These are phyloP conservation scores for Acanthamoeba lenticulata DNA, from an alignment of 208 protist genomes.

Conservation along the genomic window DNA sequence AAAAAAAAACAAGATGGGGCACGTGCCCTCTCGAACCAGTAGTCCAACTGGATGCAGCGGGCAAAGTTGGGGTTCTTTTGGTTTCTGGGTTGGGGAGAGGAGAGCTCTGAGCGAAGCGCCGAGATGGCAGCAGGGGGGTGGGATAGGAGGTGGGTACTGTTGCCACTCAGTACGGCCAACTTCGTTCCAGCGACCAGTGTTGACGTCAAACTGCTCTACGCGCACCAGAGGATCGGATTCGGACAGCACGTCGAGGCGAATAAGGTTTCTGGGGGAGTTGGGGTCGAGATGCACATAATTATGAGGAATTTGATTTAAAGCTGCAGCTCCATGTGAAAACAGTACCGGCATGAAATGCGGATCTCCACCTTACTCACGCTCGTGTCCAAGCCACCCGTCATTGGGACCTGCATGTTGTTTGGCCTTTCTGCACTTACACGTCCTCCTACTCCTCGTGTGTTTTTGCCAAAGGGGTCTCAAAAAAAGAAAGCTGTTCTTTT, in stretches of 20 bases:
- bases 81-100: neutral
- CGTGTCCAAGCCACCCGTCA: neutral
- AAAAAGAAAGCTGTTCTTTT: too few relatives aligned
- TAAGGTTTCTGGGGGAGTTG: neutral
- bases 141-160: neutral
- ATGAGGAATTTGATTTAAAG: too few relatives aligned
- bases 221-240: constrained; percentile 36
- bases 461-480: neutral
- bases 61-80: constrained; percentile 33
- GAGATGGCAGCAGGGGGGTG: neutral
- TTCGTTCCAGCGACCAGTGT: neutral
- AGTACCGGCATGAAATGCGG: constrained; percentile 15
- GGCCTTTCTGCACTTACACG: neutral
- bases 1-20: neutral
- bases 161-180: constrained; percentile 33
- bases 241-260: neutral
- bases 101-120: neutral
- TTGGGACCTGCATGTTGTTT: neutral
- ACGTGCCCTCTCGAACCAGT: constrained; percentile 57
- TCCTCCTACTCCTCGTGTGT: neutral
- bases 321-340: neutral
- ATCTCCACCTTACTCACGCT: constrained; percentile 41
- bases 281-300: too few relatives aligned
- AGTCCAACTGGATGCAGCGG: neutral
- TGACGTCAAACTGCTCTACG: neutral